phyloP scores from a whole-genome alignment of 768 basidiomycete genomes.

The Xerocomus brunneocitrinus region DNA sequence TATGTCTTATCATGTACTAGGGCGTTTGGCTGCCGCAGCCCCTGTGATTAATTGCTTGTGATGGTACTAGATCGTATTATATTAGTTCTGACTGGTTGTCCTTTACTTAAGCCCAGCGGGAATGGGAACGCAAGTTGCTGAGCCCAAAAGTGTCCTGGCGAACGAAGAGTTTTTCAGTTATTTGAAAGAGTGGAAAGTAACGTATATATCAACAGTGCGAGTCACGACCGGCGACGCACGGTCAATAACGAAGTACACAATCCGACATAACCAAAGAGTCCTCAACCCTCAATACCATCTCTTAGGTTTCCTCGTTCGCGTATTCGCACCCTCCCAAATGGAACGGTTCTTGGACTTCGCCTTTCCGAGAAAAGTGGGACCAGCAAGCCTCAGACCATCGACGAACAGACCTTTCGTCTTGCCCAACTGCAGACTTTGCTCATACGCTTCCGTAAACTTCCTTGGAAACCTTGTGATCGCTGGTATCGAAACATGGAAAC shows the following conservation, averaged over 20 bases:
- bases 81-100: not conserved
- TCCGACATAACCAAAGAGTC: not conserved
- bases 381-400: constrained; percentile 15
- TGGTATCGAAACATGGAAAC: constrained; percentile 20
- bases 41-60: not conserved
- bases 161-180: not conserved
- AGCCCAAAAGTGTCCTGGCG: no score
- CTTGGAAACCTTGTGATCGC: constrained; percentile 17
- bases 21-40: not conserved
- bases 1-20: not conserved
- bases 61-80: not conserved
- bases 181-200: not conserved
- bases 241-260: not conserved
- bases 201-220: not conserved
- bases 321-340: constrained; percentile 20
- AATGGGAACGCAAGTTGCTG: no score
- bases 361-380: constrained; percentile 16
- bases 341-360: constrained; percentile 23
- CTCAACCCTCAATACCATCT: constrained; percentile 13
- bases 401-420: constrained; percentile 23
- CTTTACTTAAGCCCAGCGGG: no score
- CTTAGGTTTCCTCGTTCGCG: constrained; percentile 11
- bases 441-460: constrained; percentile 21
- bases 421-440: constrained; percentile 1
- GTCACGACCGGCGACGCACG: no score